These are phyloP conservation scores for Monosporascus sp. DNA, from an alignment of 2,329 filamentous ascomycete genomes.

Conservation along the genomic window DNA sequence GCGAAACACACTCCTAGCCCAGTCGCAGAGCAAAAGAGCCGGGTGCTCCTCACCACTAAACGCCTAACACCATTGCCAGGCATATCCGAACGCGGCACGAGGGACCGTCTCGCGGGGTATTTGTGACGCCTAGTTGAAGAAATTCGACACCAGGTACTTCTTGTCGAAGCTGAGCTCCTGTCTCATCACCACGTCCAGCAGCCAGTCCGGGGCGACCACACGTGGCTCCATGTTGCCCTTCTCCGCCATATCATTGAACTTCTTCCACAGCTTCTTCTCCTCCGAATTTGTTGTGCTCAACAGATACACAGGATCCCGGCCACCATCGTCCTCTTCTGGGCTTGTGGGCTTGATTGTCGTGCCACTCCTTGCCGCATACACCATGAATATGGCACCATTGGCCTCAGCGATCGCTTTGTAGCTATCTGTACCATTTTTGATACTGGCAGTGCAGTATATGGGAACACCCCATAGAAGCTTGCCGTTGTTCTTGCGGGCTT, in stretches of 20 bases:
- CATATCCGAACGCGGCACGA: slow-evolving; percentile 4
- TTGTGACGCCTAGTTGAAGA: slow-evolving; percentile 25
- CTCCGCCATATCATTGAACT: slow-evolving; percentile 73
- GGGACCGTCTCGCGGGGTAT: background rate
- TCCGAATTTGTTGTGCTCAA: slow-evolving; percentile 62
- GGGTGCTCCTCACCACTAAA: background rate
- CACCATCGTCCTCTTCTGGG: slow-evolving; percentile 54
- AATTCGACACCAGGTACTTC: slow-evolving; percentile 51
- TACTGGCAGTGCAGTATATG: slow-evolving; percentile 77
- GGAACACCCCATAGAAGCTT: slow-evolving; percentile 69
- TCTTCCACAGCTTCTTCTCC: slow-evolving; percentile 71
- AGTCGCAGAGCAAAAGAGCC: background rate
- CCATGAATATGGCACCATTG: slow-evolving; percentile 78
- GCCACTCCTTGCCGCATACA: slow-evolving; percentile 70
- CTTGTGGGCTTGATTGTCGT: slow-evolving; percentile 60
- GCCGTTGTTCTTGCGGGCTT: slow-evolving; percentile 71
- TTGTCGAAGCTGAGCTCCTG: slow-evolving; percentile 69
- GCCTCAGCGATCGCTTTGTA: slow-evolving; percentile 81
- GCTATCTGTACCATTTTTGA: slow-evolving; percentile 76
- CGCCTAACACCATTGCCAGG: slow-evolving; percentile 10
- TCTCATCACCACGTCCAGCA: slow-evolving; percentile 82
- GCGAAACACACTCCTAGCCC: background rate
- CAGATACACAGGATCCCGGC: slow-evolving; percentile 73
- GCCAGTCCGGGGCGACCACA: slow-evolving; percentile 82
- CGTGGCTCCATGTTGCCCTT: slow-evolving; percentile 74